phyloP scores from a whole-genome alignment of 2,329 filamentous ascomycete species.

The Fusarium guadeloupense region DNA sequence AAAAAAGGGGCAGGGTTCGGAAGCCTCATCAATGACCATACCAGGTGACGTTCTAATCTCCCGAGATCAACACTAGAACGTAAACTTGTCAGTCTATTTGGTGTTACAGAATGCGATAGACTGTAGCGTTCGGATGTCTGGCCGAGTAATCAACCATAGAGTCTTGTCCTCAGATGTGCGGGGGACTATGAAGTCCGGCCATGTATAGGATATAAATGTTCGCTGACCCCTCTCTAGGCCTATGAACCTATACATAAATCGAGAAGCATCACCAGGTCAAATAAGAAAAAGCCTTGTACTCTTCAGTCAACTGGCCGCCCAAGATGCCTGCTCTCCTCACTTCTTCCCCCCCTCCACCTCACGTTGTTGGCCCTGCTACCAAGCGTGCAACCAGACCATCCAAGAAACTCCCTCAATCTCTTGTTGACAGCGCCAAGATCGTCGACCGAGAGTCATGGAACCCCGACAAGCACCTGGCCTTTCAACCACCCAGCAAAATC shows the following conservation, averaged over 20 bases:
- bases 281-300: background rate
- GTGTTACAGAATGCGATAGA: background rate
- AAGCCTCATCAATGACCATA: conserved; percentile 1
- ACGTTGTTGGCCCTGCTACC: conserved; percentile 3
- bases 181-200: background rate
- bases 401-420: background rate
- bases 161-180: background rate
- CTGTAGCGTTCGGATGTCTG: background rate
- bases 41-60: conserved; percentile 1
- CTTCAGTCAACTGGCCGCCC: background rate
- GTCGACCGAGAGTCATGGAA: background rate
- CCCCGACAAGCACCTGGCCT: conserved; percentile 33
- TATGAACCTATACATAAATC: background rate
- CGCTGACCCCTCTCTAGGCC: background rate
- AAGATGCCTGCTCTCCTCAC: conserved; percentile 5
- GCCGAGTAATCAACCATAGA: background rate
- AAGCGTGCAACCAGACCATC: conserved; percentile 4
- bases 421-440: background rate
- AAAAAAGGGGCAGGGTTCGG: background rate
- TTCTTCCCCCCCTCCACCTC: background rate
- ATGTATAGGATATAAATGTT: background rate
- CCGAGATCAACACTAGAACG: background rate
- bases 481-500: conserved; percentile 15
- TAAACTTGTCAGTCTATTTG: background rate
- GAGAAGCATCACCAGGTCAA: background rate